These are phyloP conservation scores for Talaromyces trachyspermus DNA, from an alignment of 495 filamentous ascomycete genomes.

Conservation along the genomic window DNA sequence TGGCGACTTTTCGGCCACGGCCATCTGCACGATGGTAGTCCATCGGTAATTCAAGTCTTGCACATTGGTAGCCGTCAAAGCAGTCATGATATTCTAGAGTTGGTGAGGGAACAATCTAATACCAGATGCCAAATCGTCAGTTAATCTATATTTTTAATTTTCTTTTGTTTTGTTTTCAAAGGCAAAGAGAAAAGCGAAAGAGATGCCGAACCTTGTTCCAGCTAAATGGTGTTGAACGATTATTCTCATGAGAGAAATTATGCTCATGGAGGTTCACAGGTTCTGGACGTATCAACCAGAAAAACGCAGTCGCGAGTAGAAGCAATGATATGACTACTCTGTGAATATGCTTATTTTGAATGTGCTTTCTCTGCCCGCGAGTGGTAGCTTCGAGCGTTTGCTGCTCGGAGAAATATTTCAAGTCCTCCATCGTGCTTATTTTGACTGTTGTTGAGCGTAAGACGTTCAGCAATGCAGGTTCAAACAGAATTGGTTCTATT, in stretches of 20 bases:
- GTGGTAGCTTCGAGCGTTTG: neutral
- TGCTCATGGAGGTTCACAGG: too few relatives aligned
- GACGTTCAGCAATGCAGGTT: too few relatives aligned
- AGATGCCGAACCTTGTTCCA: neutral
- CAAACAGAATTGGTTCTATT: too few relatives aligned
- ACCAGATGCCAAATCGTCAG: too few relatives aligned
- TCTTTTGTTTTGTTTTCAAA: too few relatives aligned
- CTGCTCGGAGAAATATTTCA: neutral
- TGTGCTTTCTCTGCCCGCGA: neutral
- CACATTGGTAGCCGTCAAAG: slow-evolving; percentile 42
- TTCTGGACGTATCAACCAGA: neutral
- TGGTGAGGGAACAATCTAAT: slow-evolving; percentile 22
- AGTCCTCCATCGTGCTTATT: neutral
- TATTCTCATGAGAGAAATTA: too few relatives aligned
- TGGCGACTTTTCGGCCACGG: slow-evolving; percentile 29
- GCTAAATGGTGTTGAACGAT: too few relatives aligned
- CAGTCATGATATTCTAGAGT: slow-evolving; percentile 32
- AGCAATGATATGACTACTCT: neutral
- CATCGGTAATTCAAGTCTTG: slow-evolving; percentile 51
- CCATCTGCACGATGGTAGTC: slow-evolving; percentile 40
- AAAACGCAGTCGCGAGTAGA: neutral
- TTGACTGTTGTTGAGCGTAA: neutral
- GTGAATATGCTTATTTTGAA: neutral
- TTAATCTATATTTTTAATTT: too few relatives aligned
- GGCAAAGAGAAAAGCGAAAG: neutral